Evolutionary conservation across 2,329 filamentous ascomycete species (phyloP), one percentile per base, ranked within the genome.

Genomic region (Colletotrichum orbiculare): DNA sequence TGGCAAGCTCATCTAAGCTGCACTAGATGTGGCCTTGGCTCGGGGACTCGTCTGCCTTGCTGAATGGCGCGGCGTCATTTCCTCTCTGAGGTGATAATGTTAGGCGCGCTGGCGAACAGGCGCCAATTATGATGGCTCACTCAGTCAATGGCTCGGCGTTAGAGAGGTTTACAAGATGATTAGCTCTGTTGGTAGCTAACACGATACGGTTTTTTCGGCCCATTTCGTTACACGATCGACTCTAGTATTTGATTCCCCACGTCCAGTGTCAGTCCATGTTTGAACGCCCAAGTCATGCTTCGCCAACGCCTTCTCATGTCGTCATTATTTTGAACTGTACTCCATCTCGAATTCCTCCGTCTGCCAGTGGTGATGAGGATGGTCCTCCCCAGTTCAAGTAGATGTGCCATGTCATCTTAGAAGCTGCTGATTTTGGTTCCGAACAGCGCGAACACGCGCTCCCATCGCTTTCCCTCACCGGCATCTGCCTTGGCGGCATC

Each of bases 381-480:
- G 25, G 25, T 25, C 25, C 25, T 25, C 25, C 25, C 25, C 25
- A 5, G 4, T 25, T 25, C 25, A 25, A 25, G 25, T 4, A 25
- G 4, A 25, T 25, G 25, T 5, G 25, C 4, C 38, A 41, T 41
- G 38, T 4, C 38, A 41, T 41, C 33, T 37, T 42, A 65, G 1
- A 4, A 9, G 49, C 57, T 56, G 12, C 67, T 63, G 47, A 93
- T 89, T 53, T 79, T 86, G 6, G 89, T 91, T 13, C 86, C 87
- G 72, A 89, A 91, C 57, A 94, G 73, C 6, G 83, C 82, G 76
- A 89, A 92, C 68, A 86, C 77, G 60, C 87, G 83, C 71, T 89
- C 78, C 88, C 89, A 93, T 37, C 83, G 78, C 68, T 69, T 78
- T 3, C 76, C 81, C 1, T 77, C 64, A 11, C 81, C 85, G 42